Base-by-base conservation (phyloP, 192 early-diverging fungal species). In the Umbelopsis ramanniana region DNA sequence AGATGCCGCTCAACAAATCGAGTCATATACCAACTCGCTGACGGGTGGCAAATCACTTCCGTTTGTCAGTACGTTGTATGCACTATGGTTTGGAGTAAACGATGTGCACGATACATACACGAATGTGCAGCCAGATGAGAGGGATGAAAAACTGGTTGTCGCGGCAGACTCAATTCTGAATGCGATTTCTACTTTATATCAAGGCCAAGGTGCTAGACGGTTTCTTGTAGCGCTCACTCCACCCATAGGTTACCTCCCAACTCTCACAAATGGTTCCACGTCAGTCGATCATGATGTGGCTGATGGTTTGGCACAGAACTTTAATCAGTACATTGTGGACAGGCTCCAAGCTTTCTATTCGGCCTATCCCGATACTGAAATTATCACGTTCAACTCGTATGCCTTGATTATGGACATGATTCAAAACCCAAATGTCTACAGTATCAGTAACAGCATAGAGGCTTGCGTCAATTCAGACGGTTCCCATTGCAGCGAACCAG, bases 101-200 rank as follows among this genome's bases (percentile, higher is more conserved):
- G 57, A 63, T 17, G 17, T 63, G 4, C 57, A 63, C 26, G 57
- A 63, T 37, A 63, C 33, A 63, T 63, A 63, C 57, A 63, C 57
- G 29, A 63, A 63, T 33, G 26, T 37, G 15, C 26, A 14, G 6
- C 4, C 57, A 37, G 57, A 63, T 1, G 15, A 37, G 29, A 29
- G 29, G 26, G 29, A 29, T 37, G 57, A 12, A 0, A 37, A 37
- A 11, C 17, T 63, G 26, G 14, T 12, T 17, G 26, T 37, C 7
- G 57, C 33, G 1, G 57, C 57, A 3, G 33, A 63, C 26, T 63
- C 57, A 6, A 17, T 63, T 2, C 33, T 63, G 10, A 63, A 29
- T 35, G 57, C 33, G 26, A 9, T 63, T 17, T 7, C 7, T 8
- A 63, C 2, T 7, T 63, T 63, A 15, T 63, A 63, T 19, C 10